A percentile compares a stretch with the other conserved stretches of the same genome.
These are phyloP conservation scores for Zopfochytrium polystomum DNA, from an alignment of 371 early-diverging fungal species.

Conservation along the genomic window DNA sequence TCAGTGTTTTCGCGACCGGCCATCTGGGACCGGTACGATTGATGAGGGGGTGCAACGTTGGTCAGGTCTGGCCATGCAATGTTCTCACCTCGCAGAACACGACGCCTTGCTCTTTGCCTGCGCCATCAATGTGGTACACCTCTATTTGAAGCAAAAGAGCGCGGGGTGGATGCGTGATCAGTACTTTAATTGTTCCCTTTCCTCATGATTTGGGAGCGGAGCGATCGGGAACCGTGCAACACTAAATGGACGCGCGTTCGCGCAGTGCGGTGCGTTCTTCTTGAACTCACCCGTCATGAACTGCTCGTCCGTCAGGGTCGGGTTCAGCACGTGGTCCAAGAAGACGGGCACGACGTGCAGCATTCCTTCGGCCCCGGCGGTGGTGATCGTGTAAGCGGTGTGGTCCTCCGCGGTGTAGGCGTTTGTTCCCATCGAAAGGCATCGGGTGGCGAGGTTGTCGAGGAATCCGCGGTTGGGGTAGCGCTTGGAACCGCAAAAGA, in stretches of 20 bases:
- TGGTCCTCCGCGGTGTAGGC: constrained; percentile 55
- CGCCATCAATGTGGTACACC: constrained; percentile 67
- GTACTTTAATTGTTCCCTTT: constrained; percentile 51
- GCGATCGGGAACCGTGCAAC: constrained; percentile 4
- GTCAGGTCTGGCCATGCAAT: no score
- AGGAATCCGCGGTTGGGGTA: constrained; percentile 64
- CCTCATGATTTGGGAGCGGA: not conserved
- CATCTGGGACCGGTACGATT: constrained; percentile 46
- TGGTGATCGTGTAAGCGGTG: constrained; percentile 68
- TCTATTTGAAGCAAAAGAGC: no score
- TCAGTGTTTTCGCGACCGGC: constrained; percentile 66
- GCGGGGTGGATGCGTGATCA: no score
- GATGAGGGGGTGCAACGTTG: no score
- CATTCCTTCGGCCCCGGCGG: constrained; percentile 52
- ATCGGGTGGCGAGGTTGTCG: constrained; percentile 66
- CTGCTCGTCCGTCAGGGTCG: constrained; percentile 60
- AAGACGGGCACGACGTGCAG: constrained; percentile 53
- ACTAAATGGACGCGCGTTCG: no score
- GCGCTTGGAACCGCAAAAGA: constrained; percentile 68
- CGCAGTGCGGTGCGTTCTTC: no score
- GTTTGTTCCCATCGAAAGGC: constrained; percentile 71
- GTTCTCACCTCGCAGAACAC: constrained; percentile 84
- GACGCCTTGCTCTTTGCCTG: constrained; percentile 68
- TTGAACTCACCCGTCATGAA: constrained; percentile 54
- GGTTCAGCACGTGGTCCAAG: constrained; percentile 72